Evolutionary conservation across 225 moss, liverwort and hornwort genomes (phyloP).

Genomic region (Neckera pumila): DNA sequence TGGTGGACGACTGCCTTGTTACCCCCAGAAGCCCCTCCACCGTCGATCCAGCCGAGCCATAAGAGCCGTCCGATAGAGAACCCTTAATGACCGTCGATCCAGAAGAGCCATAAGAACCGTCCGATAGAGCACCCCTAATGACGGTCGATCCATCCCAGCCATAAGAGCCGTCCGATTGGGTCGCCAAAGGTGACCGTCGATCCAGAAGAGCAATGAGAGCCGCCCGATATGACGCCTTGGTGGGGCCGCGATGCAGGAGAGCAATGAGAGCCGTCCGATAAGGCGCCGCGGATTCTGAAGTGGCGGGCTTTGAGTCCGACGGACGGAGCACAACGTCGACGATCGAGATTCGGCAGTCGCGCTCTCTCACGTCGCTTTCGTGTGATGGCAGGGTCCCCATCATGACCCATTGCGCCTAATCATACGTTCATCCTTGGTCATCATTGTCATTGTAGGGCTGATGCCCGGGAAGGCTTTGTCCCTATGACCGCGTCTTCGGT

Average conservation of each 20-base stretch:
- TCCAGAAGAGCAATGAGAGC: neutral
- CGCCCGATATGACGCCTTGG: neutral
- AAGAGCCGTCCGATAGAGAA: neutral
- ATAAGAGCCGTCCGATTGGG: neutral
- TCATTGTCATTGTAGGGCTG: neutral
- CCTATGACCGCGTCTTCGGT: neutral
- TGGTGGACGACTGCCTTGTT: neutral
- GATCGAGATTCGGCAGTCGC: constrained; percentile 10
- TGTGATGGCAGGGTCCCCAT: neutral
- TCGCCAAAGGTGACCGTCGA: neutral
- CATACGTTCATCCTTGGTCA: constrained; percentile 8
- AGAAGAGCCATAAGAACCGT: neutral
- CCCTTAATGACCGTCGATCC: neutral
- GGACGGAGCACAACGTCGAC: constrained; percentile 6
- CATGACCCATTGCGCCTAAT: neutral
- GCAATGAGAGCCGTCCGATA: neutral
- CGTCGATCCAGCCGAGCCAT: neutral
- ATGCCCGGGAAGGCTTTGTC: neutral
- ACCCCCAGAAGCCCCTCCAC: neutral
- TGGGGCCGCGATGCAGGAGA: neutral
- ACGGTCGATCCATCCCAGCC: neutral
- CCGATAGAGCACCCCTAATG: neutral
- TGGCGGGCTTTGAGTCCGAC: neutral
- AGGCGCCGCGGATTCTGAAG: neutral
- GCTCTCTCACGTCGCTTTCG: constrained; percentile 1